Base-by-base conservation (phyloP, 1,284 basidiomycete genomes). In the Ustilago crameri region DNA sequence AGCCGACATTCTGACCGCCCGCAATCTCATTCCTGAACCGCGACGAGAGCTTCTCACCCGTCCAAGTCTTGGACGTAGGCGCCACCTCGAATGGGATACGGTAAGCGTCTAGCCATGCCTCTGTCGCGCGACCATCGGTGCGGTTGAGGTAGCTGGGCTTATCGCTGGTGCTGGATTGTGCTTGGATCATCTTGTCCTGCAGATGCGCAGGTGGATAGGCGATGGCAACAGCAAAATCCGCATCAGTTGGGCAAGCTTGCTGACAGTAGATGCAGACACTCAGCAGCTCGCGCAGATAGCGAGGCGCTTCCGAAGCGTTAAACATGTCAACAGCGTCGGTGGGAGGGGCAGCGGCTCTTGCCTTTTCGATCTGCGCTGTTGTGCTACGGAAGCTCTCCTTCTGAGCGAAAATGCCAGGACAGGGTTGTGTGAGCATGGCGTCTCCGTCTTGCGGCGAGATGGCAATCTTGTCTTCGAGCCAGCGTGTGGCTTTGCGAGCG, bases 401-500 rank as follows among this genome's bases (percentile, higher is more conserved):
- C 34, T 73, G 69, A 4, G 64, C 64, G 53, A 63, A 72, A 32
- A 72, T 71, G 41, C 64, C 69, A n/a, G 69, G 56, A 9, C 9
- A 15, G 8, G 62, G 61, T n/a, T 70, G 45, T 15, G 43, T 45
- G 15, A 66, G 68, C 49, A 67, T 61, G 10, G 50, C 48, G 24
- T 54, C 51, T 14, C 58, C 42, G 12, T 56, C 53, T 9, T 60
- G 57, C 1, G 49, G 32, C 2, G 64, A 60, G 5, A 67, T 43
- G 20, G 57, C 52, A 5, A 76, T 62, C 35, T 59, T 56, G 32
- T 78, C 89, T 81, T 93, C 92, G 34, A 93, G 87, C 55, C 91
- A 88, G 26, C 92, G 89, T 17, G 91, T 92, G 15, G 91, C 91
- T 0, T 90, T 88, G 37, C 91, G 89, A 3, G 93, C 93, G 15